These are phyloP conservation scores for Leptographium wingfieldii DNA, from an alignment of 2,329 filamentous ascomycete genomes.

Conservation along the genomic window DNA sequence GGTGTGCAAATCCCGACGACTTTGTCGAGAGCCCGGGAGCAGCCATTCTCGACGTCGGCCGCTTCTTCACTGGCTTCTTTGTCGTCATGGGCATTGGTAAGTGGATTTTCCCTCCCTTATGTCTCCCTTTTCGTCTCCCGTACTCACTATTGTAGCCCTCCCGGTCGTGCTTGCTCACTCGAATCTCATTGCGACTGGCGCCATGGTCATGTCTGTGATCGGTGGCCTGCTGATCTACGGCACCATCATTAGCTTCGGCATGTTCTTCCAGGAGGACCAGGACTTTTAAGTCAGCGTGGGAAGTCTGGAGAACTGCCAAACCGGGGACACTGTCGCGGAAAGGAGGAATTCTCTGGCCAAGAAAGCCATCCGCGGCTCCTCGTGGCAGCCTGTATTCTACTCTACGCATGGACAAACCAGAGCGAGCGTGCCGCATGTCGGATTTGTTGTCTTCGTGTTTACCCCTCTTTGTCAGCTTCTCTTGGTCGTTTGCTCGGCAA, in stretches of 20 bases:
- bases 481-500: not conserved
- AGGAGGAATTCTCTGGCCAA: no score
- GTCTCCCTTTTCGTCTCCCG: slow-evolving; percentile 2
- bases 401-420: no score
- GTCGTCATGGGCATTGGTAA: slow-evolving; percentile 95
- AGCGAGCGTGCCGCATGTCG: not conserved
- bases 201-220: slow-evolving; percentile 90
- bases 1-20: slow-evolving; percentile 85
- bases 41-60: slow-evolving; percentile 80
- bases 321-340: no score
- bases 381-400: no score
- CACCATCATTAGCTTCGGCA: slow-evolving; percentile 93
- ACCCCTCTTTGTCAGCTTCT: not conserved
- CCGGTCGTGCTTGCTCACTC: slow-evolving; percentile 82
- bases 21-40: slow-evolving; percentile 78
- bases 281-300: slow-evolving; percentile 53
- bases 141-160: slow-evolving; percentile 46
- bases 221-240: slow-evolving; percentile 93
- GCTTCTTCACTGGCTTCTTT: slow-evolving; percentile 89
- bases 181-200: slow-evolving; percentile 65
- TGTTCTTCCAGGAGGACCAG: slow-evolving; percentile 97
- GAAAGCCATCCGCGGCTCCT: no score
- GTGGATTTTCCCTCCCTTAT: slow-evolving; percentile 23
- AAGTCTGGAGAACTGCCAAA: not conserved
- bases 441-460: not conserved